Evolutionary conservation across 225 moss, liverwort and hornwort species (phyloP).

Genomic region (Marchantia polymorpha): DNA sequence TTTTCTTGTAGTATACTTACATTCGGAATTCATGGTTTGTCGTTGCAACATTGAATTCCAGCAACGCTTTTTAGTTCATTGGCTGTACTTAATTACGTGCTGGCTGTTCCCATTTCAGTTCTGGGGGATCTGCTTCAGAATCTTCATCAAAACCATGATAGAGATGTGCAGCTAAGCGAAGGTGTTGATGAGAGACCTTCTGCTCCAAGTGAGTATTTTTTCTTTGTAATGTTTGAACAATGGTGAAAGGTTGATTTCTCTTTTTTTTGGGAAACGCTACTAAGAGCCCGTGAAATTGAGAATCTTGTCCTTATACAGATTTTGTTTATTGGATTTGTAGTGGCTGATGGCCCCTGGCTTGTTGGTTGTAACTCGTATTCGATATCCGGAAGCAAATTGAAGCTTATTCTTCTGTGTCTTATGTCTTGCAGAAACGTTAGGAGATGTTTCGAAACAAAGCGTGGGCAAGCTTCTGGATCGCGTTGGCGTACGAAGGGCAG

Average conservation of each 20-base stretch:
- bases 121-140: slow-evolving; percentile 18
- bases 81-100: too few relatives aligned
- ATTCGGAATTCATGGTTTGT: too few relatives aligned
- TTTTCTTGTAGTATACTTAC: too few relatives aligned
- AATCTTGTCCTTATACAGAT: too few relatives aligned
- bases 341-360: too few relatives aligned
- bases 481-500: slow-evolving; percentile 19
- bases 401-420: neutral
- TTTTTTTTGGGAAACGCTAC: too few relatives aligned
- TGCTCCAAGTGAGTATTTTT: neutral
- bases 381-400: neutral
- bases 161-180: slow-evolving; percentile 6
- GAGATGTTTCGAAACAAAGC: slow-evolving; percentile 19
- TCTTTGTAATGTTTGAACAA: neutral
- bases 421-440: slow-evolving; percentile 21
- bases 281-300: too few relatives aligned
- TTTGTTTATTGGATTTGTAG: too few relatives aligned
- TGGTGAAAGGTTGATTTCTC: too few relatives aligned
- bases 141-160: slow-evolving; percentile 7
- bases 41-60: too few relatives aligned
- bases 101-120: neutral
- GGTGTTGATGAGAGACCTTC: neutral
- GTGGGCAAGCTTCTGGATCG: slow-evolving; percentile 26
- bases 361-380: too few relatives aligned
- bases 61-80: neutral